Conservation (phyloP, 768 basidiomycete genomes). For the Lactarius deliciosus region DNA sequence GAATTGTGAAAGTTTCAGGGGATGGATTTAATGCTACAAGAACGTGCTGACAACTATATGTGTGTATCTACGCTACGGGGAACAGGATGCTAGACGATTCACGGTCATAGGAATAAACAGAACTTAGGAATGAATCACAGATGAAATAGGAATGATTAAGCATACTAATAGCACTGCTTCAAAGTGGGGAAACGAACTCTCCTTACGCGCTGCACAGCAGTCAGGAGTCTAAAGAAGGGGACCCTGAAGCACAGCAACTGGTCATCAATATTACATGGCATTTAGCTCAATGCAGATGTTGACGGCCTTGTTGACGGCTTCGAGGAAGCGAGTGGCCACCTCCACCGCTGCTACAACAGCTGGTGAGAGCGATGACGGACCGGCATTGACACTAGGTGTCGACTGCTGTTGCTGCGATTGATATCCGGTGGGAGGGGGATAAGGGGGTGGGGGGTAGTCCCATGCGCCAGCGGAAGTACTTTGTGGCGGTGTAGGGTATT, state of each 20-base stretch:
- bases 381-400: background rate
- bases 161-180: background rate
- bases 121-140: background rate
- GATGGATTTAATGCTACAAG: background rate
- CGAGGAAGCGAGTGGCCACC: constrained; percentile 17
- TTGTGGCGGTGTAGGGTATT: background rate
- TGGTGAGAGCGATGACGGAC: background rate
- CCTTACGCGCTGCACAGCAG: constrained; percentile 14
- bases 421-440: background rate
- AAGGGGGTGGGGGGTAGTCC: constrained; percentile 5
- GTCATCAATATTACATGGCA: background rate
- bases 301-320: constrained; percentile 18
- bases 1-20: background rate
- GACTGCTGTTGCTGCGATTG: background rate
- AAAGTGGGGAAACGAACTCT: background rate
- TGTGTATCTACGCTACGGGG: background rate
- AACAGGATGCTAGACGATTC: background rate
- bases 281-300: constrained; percentile 14
- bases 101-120: background rate
- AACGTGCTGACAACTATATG: background rate
- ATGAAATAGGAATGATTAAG: background rate
- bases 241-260: background rate
- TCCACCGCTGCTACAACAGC: background rate
- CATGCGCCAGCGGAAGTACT: background rate
- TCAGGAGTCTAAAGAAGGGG: background rate